Base-by-base conservation (phyloP, 768 basidiomycete genomes). In the Chalciporus pseudorubinellus region DNA sequence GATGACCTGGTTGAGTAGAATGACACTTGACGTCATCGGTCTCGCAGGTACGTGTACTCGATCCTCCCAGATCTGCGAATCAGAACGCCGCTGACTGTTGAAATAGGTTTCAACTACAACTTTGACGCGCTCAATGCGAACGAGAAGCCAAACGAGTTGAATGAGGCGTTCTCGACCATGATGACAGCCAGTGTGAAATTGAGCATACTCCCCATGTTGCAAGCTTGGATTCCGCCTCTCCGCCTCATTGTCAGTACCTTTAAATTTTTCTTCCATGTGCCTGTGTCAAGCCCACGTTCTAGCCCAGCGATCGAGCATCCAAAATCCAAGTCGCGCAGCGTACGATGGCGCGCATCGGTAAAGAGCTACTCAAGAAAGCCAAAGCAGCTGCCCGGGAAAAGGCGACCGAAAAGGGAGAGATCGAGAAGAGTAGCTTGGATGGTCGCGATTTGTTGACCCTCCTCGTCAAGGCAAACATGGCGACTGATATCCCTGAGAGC, bases 401-500 rank as follows among this genome's bases (percentile, higher is more conserved):
- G 19, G 62, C 60, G 12, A 59, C 52, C 2, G 60, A 63, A 38
- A 53, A 58, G 4, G 63, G 63, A 10, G 66, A 61, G 36, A 70
- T 72, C 12, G 63, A 72, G 68, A 66, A 71, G 53, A 62, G 65
- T 16, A 60, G 48, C 12, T 44, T 71, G 12, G 57, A 56, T 0
- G 72, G 72, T 20, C 75, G 80, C 14, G 85, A 87, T 68, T 60
- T 89, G 4, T 69, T 88, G 5, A 80, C 79, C 0, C 58, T 85
- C 19, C 71, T 87, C 2, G 70, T 87, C 31, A 74, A 74, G 50
- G 85, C 85, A 3, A 89, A 88, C 62, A 77, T 83, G 70, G 77
- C 81, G 1, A 77, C 75, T 1, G 83, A 88, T 60, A 56, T 84
- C 4, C 77, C 79, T 0, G 77, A 77, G 6, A 70, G 58, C 39